Percentiles rank a stretch among this genome's conserved stretches.
Evolutionary conservation across 2,329 filamentous ascomycete genomes (phyloP).

Genomic region (Monilinia polystroma): DNA sequence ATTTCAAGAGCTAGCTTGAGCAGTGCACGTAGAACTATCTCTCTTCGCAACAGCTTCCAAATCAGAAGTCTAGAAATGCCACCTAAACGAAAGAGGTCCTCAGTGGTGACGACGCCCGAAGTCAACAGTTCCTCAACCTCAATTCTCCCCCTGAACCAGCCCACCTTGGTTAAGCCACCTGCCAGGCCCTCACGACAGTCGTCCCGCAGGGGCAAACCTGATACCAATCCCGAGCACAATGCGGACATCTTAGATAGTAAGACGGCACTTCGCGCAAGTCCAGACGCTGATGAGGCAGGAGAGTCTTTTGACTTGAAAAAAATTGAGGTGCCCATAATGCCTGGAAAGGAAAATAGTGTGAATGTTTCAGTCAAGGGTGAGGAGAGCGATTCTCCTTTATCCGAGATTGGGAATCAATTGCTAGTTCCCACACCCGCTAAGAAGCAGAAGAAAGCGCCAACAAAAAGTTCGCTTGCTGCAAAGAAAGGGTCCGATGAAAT

Average conservation of each 20-base stretch:
- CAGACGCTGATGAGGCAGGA: conserved; percentile 37
- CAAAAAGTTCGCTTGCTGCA: conserved; percentile 38
- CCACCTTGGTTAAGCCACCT: conserved; percentile 23
- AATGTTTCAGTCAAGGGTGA: conserved; percentile 26
- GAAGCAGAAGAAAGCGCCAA: conserved; percentile 35
- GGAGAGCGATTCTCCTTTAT: conserved; percentile 30
- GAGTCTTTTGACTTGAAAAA: conserved; percentile 33
- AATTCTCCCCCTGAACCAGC: conserved; percentile 24
- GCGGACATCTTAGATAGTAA: conserved; percentile 38
- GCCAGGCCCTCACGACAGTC: conserved; percentile 29
- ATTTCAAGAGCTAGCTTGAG: not conserved
- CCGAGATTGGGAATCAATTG: conserved; percentile 25
- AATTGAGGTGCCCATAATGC: conserved; percentile 22
- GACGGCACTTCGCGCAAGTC: conserved; percentile 38
- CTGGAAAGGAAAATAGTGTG: conserved; percentile 23
- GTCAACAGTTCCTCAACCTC: conserved; percentile 5
- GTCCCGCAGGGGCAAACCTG: conserved; percentile 31
- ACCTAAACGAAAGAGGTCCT: conserved; percentile 38
- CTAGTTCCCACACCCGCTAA: conserved; percentile 27
- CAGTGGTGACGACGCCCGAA: conserved; percentile 17
- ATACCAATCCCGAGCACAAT: conserved; percentile 39
- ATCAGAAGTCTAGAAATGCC: conserved; percentile 29
- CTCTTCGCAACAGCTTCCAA: not conserved
- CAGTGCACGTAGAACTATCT: not conserved
- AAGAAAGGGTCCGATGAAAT: conserved; percentile 40